Evolutionary conservation across 192 early-diverging fungal genomes (phyloP).

Genomic region (Chytriomyces sp.): DNA sequence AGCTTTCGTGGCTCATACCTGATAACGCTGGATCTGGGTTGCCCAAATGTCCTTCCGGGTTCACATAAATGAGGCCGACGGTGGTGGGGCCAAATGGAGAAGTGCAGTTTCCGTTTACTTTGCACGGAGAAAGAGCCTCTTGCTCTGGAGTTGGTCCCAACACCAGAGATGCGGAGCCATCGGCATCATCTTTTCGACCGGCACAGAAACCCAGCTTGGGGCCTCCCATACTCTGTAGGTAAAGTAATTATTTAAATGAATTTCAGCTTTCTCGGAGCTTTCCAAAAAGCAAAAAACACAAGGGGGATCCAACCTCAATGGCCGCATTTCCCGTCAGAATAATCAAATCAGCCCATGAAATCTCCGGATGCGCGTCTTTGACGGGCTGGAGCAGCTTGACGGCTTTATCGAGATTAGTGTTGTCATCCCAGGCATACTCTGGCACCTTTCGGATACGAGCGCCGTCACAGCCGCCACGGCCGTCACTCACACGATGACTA

Average conservation of each 20-base stretch:
- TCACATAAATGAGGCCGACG: slow-evolving; percentile 33
- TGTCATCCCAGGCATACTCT: slow-evolving; percentile 66
- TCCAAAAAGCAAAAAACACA: not conserved
- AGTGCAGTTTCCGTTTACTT: slow-evolving; percentile 35
- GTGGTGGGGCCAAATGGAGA: slow-evolving; percentile 38
- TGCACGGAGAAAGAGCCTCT: slow-evolving; percentile 16
- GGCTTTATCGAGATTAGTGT: slow-evolving; percentile 75
- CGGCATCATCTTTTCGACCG: slow-evolving; percentile 29
- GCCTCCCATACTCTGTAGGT: slow-evolving; percentile 24
- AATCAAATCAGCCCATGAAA: slow-evolving; percentile 84
- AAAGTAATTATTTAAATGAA: not conserved
- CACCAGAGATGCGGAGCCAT: slow-evolving; percentile 23
- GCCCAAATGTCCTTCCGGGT: slow-evolving; percentile 31
- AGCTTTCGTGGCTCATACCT: not conserved
- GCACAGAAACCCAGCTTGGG: slow-evolving; percentile 27
- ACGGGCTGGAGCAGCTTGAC: slow-evolving; percentile 74
- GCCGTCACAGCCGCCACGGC: slow-evolving; percentile 73
- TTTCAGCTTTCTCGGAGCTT: not conserved
- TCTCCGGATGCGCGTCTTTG: slow-evolving; percentile 77
- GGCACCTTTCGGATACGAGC: slow-evolving; percentile 65
- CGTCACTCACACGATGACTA: slow-evolving; percentile 61
- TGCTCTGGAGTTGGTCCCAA: slow-evolving; percentile 36
- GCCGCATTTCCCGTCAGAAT: slow-evolving; percentile 68
- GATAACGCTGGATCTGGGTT: slow-evolving; percentile 2
- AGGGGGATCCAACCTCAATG: not conserved